Percentiles rank a stretch among this genome's conserved stretches.
Conservation (phyloP, 139 green algal species). For the Mesotaenium endlicherianum region DNA sequence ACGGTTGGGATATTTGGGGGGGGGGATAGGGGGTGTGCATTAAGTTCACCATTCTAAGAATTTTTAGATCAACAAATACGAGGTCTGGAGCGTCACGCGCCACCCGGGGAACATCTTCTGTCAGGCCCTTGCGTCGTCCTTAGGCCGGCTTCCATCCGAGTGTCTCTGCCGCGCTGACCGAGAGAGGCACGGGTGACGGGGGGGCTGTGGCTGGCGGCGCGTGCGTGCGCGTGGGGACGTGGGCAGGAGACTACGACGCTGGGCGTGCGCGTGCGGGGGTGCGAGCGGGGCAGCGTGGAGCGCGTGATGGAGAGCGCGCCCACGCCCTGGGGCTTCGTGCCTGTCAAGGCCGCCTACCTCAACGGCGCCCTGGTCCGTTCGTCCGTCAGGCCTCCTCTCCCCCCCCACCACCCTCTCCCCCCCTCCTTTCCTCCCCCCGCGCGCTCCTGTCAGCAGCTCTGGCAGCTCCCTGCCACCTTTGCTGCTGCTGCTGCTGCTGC, state of each 20-base stretch:
- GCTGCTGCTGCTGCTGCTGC: not conserved
- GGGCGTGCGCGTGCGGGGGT: constrained; percentile 7
- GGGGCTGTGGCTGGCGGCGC: not conserved
- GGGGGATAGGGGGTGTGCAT: too few relatives aligned
- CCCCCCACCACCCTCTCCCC: too few relatives aligned
- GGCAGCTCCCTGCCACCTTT: too few relatives aligned
- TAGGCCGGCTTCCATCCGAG: too few relatives aligned
- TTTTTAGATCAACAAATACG: too few relatives aligned
- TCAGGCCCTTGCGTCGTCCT: not conserved
- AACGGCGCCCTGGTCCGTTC: constrained; percentile 10
- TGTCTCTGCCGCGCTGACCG: not conserved
- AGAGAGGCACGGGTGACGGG: not conserved
- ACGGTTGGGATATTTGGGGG: too few relatives aligned
- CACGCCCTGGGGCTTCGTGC: constrained; percentile 21
- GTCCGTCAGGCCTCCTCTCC: too few relatives aligned
- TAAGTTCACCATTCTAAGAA: too few relatives aligned
- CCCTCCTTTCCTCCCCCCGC: too few relatives aligned
- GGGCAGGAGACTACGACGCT: constrained; percentile 23
- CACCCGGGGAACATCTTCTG: not conserved
- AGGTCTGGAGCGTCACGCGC: not conserved
- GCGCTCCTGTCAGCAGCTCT: too few relatives aligned
- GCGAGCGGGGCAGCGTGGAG: constrained; percentile 14
- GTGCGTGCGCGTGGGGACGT: not conserved
- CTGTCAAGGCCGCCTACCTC: constrained; percentile 13
- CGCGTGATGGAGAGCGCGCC: not conserved